A percentile compares a stretch with the other conserved stretches of the same genome.
Evolutionary conservation across 352 stramenopile genomes (phyloP).

Genomic region (Phytophthora kernoviae): DNA sequence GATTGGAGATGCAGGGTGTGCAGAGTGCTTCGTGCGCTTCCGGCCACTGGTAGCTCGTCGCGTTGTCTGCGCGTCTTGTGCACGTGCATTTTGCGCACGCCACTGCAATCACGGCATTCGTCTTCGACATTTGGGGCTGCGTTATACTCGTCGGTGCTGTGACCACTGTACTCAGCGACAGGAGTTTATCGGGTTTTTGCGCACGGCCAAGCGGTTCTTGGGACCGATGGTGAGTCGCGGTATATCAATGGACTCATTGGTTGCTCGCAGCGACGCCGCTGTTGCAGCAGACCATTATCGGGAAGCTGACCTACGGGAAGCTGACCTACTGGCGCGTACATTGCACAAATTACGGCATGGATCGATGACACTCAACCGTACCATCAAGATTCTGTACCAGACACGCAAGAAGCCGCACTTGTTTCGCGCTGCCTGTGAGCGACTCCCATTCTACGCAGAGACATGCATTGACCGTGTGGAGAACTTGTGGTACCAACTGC

Average conservation of each 20-base stretch:
- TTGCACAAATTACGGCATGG: constrained; percentile 53
- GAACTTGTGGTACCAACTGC: constrained; percentile 79
- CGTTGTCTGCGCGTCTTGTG: constrained; percentile 67
- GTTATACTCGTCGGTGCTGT: constrained; percentile 50
- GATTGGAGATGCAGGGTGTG: constrained; percentile 40
- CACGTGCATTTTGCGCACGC: constrained; percentile 57
- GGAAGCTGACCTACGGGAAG: constrained; percentile 26
- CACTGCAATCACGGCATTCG: constrained; percentile 62
- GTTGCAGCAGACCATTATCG: constrained; percentile 8
- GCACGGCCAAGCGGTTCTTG: constrained; percentile 39
- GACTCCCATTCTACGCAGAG: constrained; percentile 75
- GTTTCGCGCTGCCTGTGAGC: constrained; percentile 68
- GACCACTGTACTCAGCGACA: constrained; percentile 55
- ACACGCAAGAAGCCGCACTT: constrained; percentile 69
- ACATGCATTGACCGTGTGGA: constrained; percentile 77
- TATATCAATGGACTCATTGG: constrained; percentile 35
- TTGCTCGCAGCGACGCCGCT: constrained; percentile 30
- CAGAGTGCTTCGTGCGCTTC: constrained; percentile 61
- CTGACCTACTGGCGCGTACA: constrained; percentile 44
- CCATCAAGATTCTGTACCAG: constrained; percentile 83
- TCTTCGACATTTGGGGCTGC: constrained; percentile 47
- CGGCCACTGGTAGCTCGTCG: constrained; percentile 46
- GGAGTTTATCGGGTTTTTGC: constrained; percentile 61
- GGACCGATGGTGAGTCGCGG: constrained; percentile 35
- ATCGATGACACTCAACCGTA: constrained; percentile 79